phyloP scores from a whole-genome alignment of 345 rosid genomes.

The Dimocarpus longan region DNA sequence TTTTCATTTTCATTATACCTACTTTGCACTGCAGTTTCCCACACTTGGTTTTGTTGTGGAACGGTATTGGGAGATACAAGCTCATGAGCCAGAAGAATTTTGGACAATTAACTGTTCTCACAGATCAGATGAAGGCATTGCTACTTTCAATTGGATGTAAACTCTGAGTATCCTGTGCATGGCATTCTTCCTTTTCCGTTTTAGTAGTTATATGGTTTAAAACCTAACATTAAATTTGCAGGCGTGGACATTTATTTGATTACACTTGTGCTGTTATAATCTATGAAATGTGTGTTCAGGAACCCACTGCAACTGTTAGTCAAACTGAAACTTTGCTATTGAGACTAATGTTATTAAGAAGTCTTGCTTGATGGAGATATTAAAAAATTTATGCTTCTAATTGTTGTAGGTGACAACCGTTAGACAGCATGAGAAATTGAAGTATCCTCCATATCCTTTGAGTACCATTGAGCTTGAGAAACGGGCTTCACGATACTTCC shows the following conservation, averaged over 20 bases:
- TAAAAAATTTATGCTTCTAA: not conserved
- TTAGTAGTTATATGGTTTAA: conserved; percentile 3
- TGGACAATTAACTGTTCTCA: conserved; percentile 93
- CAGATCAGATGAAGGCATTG: conserved; percentile 71
- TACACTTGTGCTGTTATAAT: conserved; percentile 70
- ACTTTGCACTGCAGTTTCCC: conserved; percentile 64
- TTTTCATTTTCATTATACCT: conserved; percentile 25
- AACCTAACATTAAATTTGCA: conserved; percentile 36
- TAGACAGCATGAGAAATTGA: conserved; percentile 70
- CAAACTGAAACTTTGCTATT: conserved; percentile 23
- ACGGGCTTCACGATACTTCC: conserved; percentile 93
- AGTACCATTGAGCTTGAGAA: conserved; percentile 95
- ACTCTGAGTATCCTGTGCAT: conserved; percentile 20
- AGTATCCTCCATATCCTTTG: conserved; percentile 93
- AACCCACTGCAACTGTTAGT: conserved; percentile 88
- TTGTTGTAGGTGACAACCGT: conserved; percentile 75
- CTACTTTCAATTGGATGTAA: conserved; percentile 91
- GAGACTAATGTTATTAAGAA: conserved; percentile 18
- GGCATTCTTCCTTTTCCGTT: conserved; percentile 16
- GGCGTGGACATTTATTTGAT: conserved; percentile 97
- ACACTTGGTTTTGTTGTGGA: conserved; percentile 97
- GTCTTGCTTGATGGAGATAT: conserved; percentile 16
- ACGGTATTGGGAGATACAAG: conserved; percentile 91
- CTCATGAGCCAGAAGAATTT: conserved; percentile 96
- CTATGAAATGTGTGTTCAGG: conserved; percentile 93